A percentile compares a stretch with the other conserved stretches of the same genome.
phyloP scores from a whole-genome alignment of 2,329 filamentous ascomycete genomes.

The Sclerotinia glacialis region DNA sequence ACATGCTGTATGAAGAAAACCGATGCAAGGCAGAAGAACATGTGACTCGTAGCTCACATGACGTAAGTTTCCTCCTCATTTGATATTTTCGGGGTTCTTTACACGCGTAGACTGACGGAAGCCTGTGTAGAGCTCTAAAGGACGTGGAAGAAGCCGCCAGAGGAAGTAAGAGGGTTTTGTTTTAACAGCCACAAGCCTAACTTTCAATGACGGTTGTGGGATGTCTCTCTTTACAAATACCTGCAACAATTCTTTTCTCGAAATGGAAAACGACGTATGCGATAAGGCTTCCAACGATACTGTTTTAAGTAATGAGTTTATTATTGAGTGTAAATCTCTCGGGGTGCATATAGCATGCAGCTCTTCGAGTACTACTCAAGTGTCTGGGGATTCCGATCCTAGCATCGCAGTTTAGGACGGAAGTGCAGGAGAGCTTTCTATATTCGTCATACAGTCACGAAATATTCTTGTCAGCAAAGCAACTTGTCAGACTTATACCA shows the following conservation, averaged over 20 bases:
- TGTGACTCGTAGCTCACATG: slow-evolving; percentile 8
- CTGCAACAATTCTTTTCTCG: background rate
- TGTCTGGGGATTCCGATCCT: background rate
- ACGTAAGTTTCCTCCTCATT: background rate
- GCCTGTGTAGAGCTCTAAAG: background rate
- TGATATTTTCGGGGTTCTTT: background rate
- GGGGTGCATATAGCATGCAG: background rate
- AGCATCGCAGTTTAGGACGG: background rate
- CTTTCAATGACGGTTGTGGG: background rate
- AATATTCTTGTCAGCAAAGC: background rate
- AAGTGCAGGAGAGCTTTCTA: background rate
- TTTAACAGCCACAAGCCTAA: background rate
- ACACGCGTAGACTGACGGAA: background rate
- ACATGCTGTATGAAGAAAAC: slow-evolving; percentile 37
- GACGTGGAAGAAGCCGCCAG: slow-evolving; percentile 19
- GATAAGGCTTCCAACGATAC: background rate
- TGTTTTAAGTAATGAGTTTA: background rate
- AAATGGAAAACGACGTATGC: background rate
- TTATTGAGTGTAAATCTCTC: no score
- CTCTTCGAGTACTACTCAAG: background rate
- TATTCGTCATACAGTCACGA: background rate
- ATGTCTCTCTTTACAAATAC: background rate
- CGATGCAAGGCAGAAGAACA: slow-evolving; percentile 28
- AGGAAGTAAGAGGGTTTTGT: background rate
- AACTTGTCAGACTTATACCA: background rate